Evolutionary conservation across 2,329 filamentous ascomycete species (phyloP).

Genomic region (Penicillium hordei): DNA sequence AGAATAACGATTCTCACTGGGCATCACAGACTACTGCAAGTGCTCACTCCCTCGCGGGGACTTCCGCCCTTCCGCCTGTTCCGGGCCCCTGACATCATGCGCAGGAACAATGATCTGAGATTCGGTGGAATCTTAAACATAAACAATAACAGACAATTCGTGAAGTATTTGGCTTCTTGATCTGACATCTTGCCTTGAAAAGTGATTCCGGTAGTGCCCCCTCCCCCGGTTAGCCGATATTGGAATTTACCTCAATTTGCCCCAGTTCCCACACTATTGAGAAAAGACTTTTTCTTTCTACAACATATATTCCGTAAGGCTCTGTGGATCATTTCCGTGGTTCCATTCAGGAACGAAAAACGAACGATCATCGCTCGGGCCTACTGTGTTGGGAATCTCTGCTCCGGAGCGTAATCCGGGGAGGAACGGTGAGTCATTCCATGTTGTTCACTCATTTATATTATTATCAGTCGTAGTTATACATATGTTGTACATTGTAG

Average conservation of each 20-base stretch:
- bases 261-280: not conserved
- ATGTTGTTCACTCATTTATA: not conserved
- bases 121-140: not conserved
- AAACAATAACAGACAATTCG: not conserved
- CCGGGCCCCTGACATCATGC: slow-evolving; percentile 24
- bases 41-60: slow-evolving; percentile 4
- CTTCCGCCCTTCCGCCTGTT: slow-evolving; percentile 2
- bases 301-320: not conserved
- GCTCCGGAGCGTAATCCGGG: not conserved
- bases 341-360: slow-evolving; percentile 8
- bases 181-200: not conserved
- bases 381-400: slow-evolving; percentile 10
- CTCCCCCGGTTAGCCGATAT: not conserved
- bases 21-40: slow-evolving; percentile 7
- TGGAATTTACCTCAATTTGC: not conserved
- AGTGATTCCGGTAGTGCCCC: not conserved
- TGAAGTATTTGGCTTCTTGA: not conserved
- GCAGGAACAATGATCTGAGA: slow-evolving; percentile 14
- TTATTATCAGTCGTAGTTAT: not conserved
- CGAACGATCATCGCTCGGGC: slow-evolving; percentile 11
- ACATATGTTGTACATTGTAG: too few relatives aligned
- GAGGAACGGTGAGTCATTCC: slow-evolving; percentile 14
- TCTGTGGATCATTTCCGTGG: not conserved
- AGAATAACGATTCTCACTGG: slow-evolving; percentile 14
- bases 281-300: not conserved